Evolutionary conservation across 148 eudicot species (phyloP).

Genomic region (Chenopodium formosanum): DNA sequence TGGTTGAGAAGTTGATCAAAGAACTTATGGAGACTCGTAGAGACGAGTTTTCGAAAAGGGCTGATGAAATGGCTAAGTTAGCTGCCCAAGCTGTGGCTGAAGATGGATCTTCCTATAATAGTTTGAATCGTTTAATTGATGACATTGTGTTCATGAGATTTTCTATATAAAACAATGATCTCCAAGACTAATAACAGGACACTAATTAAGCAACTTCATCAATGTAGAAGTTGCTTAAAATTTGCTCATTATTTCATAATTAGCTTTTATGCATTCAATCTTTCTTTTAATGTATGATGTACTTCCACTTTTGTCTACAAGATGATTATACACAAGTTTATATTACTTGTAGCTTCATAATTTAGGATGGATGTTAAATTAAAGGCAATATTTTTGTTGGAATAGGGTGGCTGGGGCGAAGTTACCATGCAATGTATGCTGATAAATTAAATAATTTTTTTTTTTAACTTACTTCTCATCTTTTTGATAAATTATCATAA

Average conservation of each 20-base stretch:
- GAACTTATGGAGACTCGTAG: slow-evolving; percentile 27
- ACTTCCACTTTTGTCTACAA: too few species aligned
- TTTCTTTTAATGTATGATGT: background rate
- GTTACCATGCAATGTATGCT: too few species aligned
- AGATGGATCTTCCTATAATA: slow-evolving; percentile 31
- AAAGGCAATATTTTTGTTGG: too few species aligned
- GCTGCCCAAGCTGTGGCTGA: slow-evolving; percentile 23
- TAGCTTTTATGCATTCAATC: background rate
- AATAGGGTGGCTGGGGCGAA: too few species aligned
- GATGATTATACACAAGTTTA: too few species aligned
- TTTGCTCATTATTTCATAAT: background rate
- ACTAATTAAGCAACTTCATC: too few species aligned
- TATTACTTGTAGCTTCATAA: too few species aligned
- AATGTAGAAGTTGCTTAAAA: background rate
- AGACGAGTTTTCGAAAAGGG: slow-evolving; percentile 15
- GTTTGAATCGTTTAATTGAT: slow-evolving; percentile 22
- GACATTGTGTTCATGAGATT: slow-evolving; percentile 28
- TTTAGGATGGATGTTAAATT: too few species aligned
- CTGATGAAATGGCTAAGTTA: slow-evolving; percentile 13
- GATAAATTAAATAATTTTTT: too few species aligned
- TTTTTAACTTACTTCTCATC: too few species aligned
- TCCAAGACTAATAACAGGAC: background rate
- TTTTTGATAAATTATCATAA: too few species aligned
- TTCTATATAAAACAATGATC: background rate
- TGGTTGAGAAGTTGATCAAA: slow-evolving; percentile 26